Evolutionary conservation across 306 rosid species (phyloP).

Genomic region (Gastrolobium villosum): DNA sequence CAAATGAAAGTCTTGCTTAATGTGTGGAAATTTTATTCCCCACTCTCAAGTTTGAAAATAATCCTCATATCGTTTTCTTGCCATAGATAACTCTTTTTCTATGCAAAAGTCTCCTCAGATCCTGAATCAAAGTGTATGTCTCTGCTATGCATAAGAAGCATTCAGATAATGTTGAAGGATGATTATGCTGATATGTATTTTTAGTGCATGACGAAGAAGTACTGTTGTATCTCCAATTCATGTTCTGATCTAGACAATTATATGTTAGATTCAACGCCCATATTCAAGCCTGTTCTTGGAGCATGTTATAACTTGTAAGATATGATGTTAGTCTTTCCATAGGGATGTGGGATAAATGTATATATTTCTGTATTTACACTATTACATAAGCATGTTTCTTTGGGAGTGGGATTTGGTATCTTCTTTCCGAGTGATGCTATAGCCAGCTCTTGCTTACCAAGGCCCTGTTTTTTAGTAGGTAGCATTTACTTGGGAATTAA

Average conservation of each 20-base stretch:
- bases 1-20: slow-evolving; percentile 5
- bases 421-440: slow-evolving; percentile 26
- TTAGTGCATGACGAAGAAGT: slow-evolving; percentile 25
- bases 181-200: slow-evolving; percentile 6
- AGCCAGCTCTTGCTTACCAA: slow-evolving; percentile 11
- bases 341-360: background rate
- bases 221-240: background rate
- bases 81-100: background rate
- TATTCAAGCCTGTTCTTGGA: slow-evolving; percentile 1
- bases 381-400: background rate
- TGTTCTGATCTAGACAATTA: slow-evolving; percentile 10
- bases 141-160: slow-evolving; percentile 2
- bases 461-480: background rate
- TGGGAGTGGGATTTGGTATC: background rate
- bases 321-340: slow-evolving; percentile 20
- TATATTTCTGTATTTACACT: background rate
- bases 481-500: background rate
- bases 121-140: background rate
- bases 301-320: background rate
- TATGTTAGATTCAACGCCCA: slow-evolving; percentile 22
- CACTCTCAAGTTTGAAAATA: background rate
- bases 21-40: background rate
- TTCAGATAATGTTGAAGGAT: background rate
- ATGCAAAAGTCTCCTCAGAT: background rate
- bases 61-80: background rate